Base-by-base conservation (phyloP, 1,284 basidiomycete genomes). In the Heterobasidion parviporum region DNA sequence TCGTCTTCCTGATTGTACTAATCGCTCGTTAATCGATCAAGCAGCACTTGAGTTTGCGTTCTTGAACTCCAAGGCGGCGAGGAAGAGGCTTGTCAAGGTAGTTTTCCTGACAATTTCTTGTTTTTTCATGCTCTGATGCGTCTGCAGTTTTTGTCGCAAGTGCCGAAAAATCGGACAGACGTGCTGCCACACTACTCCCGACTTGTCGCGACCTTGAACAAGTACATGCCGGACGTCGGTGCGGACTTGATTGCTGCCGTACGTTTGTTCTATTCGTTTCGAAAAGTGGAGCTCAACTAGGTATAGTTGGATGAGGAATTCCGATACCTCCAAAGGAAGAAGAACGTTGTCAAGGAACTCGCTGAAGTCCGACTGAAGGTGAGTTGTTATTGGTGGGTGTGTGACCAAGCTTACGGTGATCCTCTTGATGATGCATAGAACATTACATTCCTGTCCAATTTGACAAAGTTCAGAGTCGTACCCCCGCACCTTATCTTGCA, bases 401-500 rank as follows among this genome's bases (percentile, higher is more conserved):
- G 10, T 8, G 36, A 38, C 9, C 14, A 10, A 34, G n/a, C 9
- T 38, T 12, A 9, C n/a, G n/a, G 50, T 12, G 32, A 8, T 60
- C 41, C 26, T 26, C 26, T 26, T 26, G 26, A 26, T 26, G 38
- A 44, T 53, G 6, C 36, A 5, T 66, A 96, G 92, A 99, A 98
- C 64, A 82, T 92, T 35, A 81, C 85, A 14, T 99, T 90, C 74
- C 71, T 96, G 55, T 90, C 91, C 3, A 97, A 92, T 68, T 74
- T 99, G 64, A 95, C 94, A 35, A 99, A 99, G 72, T 99, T 99
- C 73, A 79, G 82, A 48, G 85, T 99, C n/a, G 90, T 97, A 8
- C 94, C 94, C 8, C 77, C 88, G 0, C 94, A 98, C 68, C 77
- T 95, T 56, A 94, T 98, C 64, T 76, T 99, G 52, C 95, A 99